Conservation (phyloP, 2,329 filamentous ascomycete genomes). For the Thielaviopsis punctulata region DNA sequence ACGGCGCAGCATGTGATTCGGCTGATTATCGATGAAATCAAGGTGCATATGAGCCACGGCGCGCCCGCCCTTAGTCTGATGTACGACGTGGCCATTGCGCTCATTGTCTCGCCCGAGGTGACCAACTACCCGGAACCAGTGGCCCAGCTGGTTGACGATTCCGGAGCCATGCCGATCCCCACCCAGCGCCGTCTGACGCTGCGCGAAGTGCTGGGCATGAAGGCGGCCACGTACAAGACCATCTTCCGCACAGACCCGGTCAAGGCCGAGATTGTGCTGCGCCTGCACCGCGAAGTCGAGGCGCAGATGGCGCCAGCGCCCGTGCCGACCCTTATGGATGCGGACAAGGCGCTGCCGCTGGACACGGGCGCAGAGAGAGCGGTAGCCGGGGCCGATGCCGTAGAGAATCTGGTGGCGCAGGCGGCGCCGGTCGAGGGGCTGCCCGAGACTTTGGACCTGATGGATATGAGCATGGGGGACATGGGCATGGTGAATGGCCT, state of each 20-base stretch:
- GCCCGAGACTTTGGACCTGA: slow-evolving; percentile 1
- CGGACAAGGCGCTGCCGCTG: slow-evolving; percentile 25
- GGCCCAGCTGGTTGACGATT: slow-evolving; percentile 20
- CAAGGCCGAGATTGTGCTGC: slow-evolving; percentile 43
- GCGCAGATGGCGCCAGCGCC: slow-evolving; percentile 37
- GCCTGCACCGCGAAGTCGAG: slow-evolving; percentile 47
- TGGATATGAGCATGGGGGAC: slow-evolving; percentile 8
- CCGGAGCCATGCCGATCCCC: slow-evolving; percentile 20
- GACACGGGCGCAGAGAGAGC: slow-evolving; percentile 20
- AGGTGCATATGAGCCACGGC: slow-evolving; percentile 26
- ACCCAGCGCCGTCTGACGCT: slow-evolving; percentile 36
- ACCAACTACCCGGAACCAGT: slow-evolving; percentile 24
- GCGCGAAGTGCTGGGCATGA: slow-evolving; percentile 39
- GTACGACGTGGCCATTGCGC: slow-evolving; percentile 50
- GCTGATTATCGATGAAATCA: slow-evolving; percentile 48
- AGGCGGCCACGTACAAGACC: slow-evolving; percentile 39
- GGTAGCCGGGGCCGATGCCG: slow-evolving; percentile 10
- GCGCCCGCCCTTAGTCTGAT: slow-evolving; percentile 38
- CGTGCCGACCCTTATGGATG: slow-evolving; percentile 24
- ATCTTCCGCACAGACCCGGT: slow-evolving; percentile 38
- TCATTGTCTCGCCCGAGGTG: slow-evolving; percentile 51
- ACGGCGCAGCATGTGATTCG: slow-evolving; percentile 31
- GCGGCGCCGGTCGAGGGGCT: slow-evolving; percentile 21
- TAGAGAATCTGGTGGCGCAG: slow-evolving; percentile 20
- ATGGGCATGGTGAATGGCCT: not conserved